Conservation (phyloP, 1,139 yeast genomes). For the Candida glucosophila region DNA sequence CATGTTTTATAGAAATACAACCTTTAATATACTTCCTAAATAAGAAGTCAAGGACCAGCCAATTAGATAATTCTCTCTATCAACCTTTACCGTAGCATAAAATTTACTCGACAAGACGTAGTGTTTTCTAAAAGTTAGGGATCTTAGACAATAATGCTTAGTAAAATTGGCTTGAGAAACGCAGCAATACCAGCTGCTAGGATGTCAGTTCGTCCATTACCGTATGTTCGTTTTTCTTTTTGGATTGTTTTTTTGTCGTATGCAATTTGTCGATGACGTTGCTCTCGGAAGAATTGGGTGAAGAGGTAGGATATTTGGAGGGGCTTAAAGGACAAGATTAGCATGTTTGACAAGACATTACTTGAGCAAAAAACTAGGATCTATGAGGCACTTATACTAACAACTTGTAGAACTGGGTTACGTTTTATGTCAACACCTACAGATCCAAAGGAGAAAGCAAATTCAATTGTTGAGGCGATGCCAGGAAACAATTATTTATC, state of each 20-base stretch:
- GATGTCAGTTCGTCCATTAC: constrained; percentile 36
- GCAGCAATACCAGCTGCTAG: constrained; percentile 29
- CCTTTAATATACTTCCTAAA: constrained; percentile 14
- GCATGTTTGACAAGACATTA: neutral
- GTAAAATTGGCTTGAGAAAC: constrained; percentile 40
- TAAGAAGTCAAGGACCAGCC: constrained; percentile 28
- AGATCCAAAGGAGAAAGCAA: constrained; percentile 90
- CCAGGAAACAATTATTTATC: constrained; percentile 87
- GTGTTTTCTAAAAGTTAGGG: no score
- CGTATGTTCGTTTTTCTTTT: constrained; percentile 22
- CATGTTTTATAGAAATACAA: neutral
- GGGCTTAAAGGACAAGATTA: neutral
- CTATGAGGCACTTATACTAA: constrained; percentile 17
- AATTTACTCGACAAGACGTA: no score
- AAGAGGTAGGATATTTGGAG: neutral
- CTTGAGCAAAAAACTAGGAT: neutral
- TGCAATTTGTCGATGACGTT: no score
- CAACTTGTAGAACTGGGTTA: constrained; percentile 41
- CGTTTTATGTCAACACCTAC: constrained; percentile 59
- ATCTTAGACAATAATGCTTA: no score
- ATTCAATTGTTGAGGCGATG: constrained; percentile 79
- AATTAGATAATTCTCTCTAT: constrained; percentile 24
- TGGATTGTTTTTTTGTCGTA: constrained; percentile 1
- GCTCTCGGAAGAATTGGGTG: neutral
- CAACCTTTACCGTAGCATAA: no score